Conservation (phyloP, 306 rosid species). For the Mimosa bimucronata region DNA sequence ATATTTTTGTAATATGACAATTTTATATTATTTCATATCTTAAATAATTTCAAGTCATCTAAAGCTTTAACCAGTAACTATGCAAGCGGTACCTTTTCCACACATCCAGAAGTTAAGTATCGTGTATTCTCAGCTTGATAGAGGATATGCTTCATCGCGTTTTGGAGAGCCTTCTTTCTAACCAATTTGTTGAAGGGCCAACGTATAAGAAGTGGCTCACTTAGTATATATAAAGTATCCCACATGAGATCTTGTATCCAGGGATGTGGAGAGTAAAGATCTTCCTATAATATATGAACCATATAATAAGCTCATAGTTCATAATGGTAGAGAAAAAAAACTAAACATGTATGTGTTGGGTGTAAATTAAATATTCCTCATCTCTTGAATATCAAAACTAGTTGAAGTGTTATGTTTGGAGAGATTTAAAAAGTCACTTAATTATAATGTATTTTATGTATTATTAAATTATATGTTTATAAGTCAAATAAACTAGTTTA, state of each 20-base stretch:
- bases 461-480: too few relatives aligned
- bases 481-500: too few relatives aligned
- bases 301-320: too few relatives aligned
- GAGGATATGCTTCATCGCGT: conserved; percentile 46
- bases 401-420: too few relatives aligned
- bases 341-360: too few relatives aligned
- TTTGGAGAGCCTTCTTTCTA: not conserved
- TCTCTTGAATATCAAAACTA: too few relatives aligned
- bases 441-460: too few relatives aligned
- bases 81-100: conserved; percentile 41
- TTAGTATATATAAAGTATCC: conserved; percentile 32
- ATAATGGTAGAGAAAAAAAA: conserved; percentile 21
- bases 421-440: too few relatives aligned
- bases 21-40: not conserved
- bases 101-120: conserved; percentile 46
- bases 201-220: conserved; percentile 53
- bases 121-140: conserved; percentile 58
- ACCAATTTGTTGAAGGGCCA: conserved; percentile 51
- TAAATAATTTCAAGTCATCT: not conserved
- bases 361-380: too few relatives aligned
- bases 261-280: conserved; percentile 49
- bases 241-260: conserved; percentile 49
- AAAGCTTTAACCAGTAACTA: too few relatives aligned
- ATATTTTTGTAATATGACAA: not conserved
- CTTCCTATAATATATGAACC: conserved; percentile 34